These are phyloP conservation scores for Alternaria sp. DNA, from an alignment of 2,329 filamentous ascomycete genomes.

Conservation along the genomic window DNA sequence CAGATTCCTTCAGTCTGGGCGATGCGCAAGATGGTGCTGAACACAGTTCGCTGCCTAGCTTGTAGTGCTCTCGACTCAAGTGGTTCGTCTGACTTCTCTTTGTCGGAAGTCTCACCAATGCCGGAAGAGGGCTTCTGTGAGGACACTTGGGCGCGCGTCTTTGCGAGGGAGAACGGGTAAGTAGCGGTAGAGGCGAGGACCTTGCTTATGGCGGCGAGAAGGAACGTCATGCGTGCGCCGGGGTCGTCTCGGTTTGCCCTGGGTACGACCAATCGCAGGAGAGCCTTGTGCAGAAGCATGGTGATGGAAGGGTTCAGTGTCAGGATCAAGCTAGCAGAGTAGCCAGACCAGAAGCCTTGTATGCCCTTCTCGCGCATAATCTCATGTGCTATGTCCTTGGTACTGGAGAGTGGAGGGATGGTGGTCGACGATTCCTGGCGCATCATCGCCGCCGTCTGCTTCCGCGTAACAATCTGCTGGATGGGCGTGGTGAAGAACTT, in stretches of 20 bases:
- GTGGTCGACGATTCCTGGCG: slow-evolving; percentile 45
- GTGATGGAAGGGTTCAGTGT: slow-evolving; percentile 88
- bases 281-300: slow-evolving; percentile 78
- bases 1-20: slow-evolving; percentile 67
- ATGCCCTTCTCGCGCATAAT: slow-evolving; percentile 75
- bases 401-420: slow-evolving; percentile 40
- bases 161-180: slow-evolving; percentile 87
- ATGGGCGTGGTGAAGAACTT: slow-evolving; percentile 81
- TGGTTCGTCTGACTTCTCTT: slow-evolving; percentile 31
- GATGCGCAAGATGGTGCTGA: slow-evolving; percentile 66
- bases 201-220: slow-evolving; percentile 79
- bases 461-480: slow-evolving; percentile 80
- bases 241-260: slow-evolving; percentile 60
- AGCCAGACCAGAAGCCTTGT: slow-evolving; percentile 84
- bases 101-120: slow-evolving; percentile 35
- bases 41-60: slow-evolving; percentile 59
- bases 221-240: slow-evolving; percentile 63
- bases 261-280: slow-evolving; percentile 67
- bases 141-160: slow-evolving; percentile 74
- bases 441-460: slow-evolving; percentile 71
- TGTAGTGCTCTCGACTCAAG: slow-evolving; percentile 27
- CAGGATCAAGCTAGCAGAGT: slow-evolving; percentile 78
- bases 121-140: slow-evolving; percentile 43
- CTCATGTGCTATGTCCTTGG: slow-evolving; percentile 65
- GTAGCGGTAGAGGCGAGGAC: slow-evolving; percentile 76